Percentiles rank a stretch among this genome's conserved stretches.
Evolutionary conservation across 805 yeast species (phyloP).

Genomic region (Wickerhamiella slavikovae): DNA sequence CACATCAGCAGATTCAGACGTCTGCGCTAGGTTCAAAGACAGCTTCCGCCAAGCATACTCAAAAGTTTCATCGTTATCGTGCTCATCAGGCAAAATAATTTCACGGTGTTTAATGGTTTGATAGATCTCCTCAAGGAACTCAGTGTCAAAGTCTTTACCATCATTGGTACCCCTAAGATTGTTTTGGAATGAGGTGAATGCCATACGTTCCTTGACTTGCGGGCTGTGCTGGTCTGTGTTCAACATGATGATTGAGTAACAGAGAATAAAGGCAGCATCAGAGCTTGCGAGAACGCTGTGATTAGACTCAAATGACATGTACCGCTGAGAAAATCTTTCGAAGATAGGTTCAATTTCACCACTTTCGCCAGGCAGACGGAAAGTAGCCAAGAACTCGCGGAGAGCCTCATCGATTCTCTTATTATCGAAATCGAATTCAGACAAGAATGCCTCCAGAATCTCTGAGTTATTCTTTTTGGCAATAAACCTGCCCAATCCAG

Average conservation of each 20-base stretch:
- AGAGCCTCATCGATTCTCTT: conserved; percentile 86
- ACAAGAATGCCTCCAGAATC: conserved; percentile 43
- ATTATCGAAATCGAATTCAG: conserved; percentile 50
- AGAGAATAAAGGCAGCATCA: conserved; percentile 74
- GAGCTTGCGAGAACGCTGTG: conserved; percentile 32
- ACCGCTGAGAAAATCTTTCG: conserved; percentile 67
- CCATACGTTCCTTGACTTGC: conserved; percentile 67
- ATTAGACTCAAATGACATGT: conserved; percentile 40
- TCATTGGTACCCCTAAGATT: conserved; percentile 66
- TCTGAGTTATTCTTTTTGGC: conserved; percentile 52
- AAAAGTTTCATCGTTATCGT: conserved; percentile 79
- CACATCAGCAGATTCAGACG: conserved; percentile 9
- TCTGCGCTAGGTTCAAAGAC: conserved; percentile 10
- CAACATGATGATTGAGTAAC: conserved; percentile 82
- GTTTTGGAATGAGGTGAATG: conserved; percentile 54
- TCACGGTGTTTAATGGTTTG: conserved; percentile 64
- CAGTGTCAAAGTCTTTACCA: conserved; percentile 55
- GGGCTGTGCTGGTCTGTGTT: conserved; percentile 91
- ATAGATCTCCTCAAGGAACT: conserved; percentile 70
- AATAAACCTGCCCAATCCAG: conserved; percentile 64
- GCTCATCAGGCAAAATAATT: conserved; percentile 95
- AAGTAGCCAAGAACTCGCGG: conserved; percentile 57
- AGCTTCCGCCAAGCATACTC: conserved; percentile 39
- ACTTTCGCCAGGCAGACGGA: conserved; percentile 92
- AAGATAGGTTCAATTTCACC: conserved; percentile 89